These are phyloP conservation scores for Capniomyces stellatus DNA, from an alignment of 371 early-diverging fungal genomes.

Conservation along the genomic window DNA sequence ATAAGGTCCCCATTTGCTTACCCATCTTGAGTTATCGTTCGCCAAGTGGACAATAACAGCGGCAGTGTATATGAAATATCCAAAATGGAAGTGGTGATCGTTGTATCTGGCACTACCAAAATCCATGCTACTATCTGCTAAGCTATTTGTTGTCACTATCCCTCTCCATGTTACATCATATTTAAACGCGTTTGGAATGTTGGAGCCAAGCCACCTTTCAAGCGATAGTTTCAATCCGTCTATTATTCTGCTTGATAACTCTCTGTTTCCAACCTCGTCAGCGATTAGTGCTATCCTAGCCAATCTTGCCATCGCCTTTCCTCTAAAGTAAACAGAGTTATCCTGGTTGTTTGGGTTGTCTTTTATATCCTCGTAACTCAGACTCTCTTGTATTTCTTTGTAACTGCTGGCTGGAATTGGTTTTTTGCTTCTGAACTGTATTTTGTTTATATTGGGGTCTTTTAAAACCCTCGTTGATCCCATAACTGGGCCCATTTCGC, in stretches of 20 bases:
- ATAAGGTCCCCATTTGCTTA: constrained; percentile 5
- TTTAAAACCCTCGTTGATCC: constrained; percentile 29
- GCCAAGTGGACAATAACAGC: constrained; percentile 33
- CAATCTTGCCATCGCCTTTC: constrained; percentile 49
- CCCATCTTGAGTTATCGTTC: constrained; percentile 26
- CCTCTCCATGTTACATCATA: constrained; percentile 47
- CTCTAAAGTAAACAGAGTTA: constrained; percentile 36
- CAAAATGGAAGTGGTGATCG: constrained; percentile 69
- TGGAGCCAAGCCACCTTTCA: constrained; percentile 30
- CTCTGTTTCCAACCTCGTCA: constrained; percentile 24
- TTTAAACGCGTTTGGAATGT: constrained; percentile 29
- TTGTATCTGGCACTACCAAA: constrained; percentile 39
- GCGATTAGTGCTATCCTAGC: constrained; percentile 44
- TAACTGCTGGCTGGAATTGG: neutral
- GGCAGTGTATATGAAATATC: constrained; percentile 43
- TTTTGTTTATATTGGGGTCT: neutral
- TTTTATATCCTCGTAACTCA: constrained; percentile 3
- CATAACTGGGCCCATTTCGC: constrained; percentile 34
- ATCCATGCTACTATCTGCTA: constrained; percentile 22
- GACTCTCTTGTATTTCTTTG: neutral
- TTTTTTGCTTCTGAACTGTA: neutral
- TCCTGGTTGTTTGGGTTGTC: constrained; percentile 25
- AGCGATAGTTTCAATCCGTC: constrained; percentile 21
- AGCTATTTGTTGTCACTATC: constrained; percentile 30
- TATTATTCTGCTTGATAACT: constrained; percentile 21